Evolutionary conservation across 257 asterid species (phyloP).

Genomic region (Ilex asprella): DNA sequence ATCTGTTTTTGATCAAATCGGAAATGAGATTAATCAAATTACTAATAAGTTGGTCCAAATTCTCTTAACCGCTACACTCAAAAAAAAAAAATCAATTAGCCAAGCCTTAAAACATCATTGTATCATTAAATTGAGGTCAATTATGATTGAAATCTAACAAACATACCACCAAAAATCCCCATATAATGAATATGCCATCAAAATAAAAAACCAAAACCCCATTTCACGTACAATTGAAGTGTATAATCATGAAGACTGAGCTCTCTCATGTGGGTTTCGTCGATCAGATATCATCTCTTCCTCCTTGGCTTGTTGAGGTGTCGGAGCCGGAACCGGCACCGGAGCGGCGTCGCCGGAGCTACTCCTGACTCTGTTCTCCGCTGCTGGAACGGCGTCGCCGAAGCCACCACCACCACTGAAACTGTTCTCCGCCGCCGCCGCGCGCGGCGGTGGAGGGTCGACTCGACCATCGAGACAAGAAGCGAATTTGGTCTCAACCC

Average conservation of each 20-base stretch:
- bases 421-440: constrained; percentile 16
- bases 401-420: constrained; percentile 19
- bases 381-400: neutral
- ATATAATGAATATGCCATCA: no score
- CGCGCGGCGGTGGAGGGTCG: constrained; percentile 34
- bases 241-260: constrained; percentile 3
- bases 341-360: neutral
- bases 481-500: constrained; percentile 86
- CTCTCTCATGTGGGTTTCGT: constrained; percentile 24
- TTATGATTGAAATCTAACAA: no score
- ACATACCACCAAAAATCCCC: no score
- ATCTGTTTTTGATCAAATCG: no score
- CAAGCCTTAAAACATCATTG: no score
- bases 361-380: constrained; percentile 25
- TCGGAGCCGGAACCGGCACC: constrained; percentile 13
- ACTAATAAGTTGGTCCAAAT: no score
- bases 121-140: no score
- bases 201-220: no score
- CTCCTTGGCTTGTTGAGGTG: constrained; percentile 25
- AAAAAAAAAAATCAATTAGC: no score
- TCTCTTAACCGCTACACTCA: no score
- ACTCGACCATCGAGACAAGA: constrained; percentile 77
- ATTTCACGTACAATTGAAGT: no score
- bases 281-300: constrained; percentile 13
- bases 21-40: no score